Base-by-base conservation (phyloP, 2,329 filamentous ascomycete genomes). In the Chaetomium sp. region DNA sequence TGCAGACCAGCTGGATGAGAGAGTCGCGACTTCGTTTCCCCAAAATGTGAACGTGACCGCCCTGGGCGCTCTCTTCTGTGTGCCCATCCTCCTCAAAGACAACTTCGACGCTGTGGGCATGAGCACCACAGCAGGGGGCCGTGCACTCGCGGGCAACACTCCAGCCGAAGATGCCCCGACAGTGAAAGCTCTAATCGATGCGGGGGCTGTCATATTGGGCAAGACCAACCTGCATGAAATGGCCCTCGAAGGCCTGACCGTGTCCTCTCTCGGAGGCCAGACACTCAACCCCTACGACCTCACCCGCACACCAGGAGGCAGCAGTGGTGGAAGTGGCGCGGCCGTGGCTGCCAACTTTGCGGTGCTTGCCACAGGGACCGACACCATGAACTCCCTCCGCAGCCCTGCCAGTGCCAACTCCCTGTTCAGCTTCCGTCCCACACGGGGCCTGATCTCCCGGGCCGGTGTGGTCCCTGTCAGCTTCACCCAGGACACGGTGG, bases 261-360 rank as follows among this genome's bases (percentile, higher is more conserved):
- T 84, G 1, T 86, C 82, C 0, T 85, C 80, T 0, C 65, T 84
- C 0, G 82, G 81, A 10, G 84, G 84, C 0, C 84, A 87, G 67
- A 85, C 83, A 0, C 66, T 80, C 58, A 87, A 87, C 65, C 82
- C 84, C 0, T 88, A 89, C 61, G 84, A 88, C 65, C 67, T 72
- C 1, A 76, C 74, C 0, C 77, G 86, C n/a, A 87, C 84, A 0
- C 83, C 84, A 0, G 84, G 84, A 3, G 84, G 84, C 1, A 83
- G 79, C 45, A 84, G 80, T 35, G 83, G 83, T 9, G 84, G 84
- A 0, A 83, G 80, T 0, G 82, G 80, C 0, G 82, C 81, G 0
- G 81, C 80, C 0, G 71, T 87, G 34, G 82, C 69, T 4, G 64
- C 70, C 10, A 80, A 76, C 27, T 76, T 86, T 54, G 79, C 78